Base-by-base conservation (phyloP, 768 basidiomycete genomes). In the Galerina marginata region DNA sequence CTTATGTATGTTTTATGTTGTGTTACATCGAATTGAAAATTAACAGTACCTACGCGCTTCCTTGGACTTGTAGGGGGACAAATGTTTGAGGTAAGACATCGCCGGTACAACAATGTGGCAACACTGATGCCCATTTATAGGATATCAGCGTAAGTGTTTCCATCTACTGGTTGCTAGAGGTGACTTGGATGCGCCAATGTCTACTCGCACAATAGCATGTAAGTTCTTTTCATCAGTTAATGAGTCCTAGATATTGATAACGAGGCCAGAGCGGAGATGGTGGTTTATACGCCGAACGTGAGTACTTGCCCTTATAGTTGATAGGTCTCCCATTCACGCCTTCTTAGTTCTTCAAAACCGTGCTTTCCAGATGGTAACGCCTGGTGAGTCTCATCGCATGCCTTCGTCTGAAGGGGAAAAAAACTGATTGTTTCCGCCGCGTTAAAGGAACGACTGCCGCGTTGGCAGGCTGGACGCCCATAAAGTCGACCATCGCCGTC, bases 81-180 rank as follows among this genome's bases (percentile, higher is more conserved):
- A 57, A 87, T 87, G 85, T 88, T 84, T 49, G 87, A 89, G 77
- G 86, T 81, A 64, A 53, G 49, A 7, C 20, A 4, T 4, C 39
- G 25, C 5, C 42, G 20, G 23, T n/a, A 12, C 6, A 6, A 9
- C 10, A 26, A 4, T 1, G 12, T 5, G 2, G 12, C 7, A 10
- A 40, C 5, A 14, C 23, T 53, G 20, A 53, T 14, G 9, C 5
- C 11, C 6, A n/a, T 14, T 12, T 14, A 40, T 40, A 53, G 38
- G 51, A 53, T 26, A 53, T 40, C 14, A 53, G 51, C n/a, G 38
- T 53, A 40, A 53, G 51, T 53, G 7, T 15, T 52, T 9, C 4
- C 36, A 20, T 38, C 11, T 14, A 12, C 16, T 23, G 6, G 37
- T 23, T 20, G 37, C 11, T 10, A 6, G 37, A 51, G 11, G 14